Evolutionary conservation across 2,329 filamentous ascomycete species (phyloP).

Genomic region (Tolypocladium sp.): DNA sequence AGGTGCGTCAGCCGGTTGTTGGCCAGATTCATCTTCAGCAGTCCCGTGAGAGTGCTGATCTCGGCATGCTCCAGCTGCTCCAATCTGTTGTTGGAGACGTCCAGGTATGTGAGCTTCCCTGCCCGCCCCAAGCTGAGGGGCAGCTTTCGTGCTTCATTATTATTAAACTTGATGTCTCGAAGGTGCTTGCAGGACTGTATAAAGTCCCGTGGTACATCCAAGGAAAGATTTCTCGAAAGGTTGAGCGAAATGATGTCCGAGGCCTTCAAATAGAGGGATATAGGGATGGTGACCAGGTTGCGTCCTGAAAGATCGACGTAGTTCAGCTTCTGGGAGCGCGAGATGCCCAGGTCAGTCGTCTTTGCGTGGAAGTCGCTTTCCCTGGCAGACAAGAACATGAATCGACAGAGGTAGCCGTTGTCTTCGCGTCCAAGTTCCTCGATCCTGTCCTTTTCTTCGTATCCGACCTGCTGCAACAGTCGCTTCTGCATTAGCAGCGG

Average conservation of each 20-base stretch:
- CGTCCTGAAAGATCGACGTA: conserved; percentile 86
- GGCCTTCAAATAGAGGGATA: conserved; percentile 84
- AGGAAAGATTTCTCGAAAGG: conserved; percentile 80
- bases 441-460: conserved; percentile 74
- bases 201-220: conserved; percentile 93
- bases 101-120: conserved; percentile 73
- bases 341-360: conserved; percentile 68
- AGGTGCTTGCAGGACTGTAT: conserved; percentile 87
- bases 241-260: conserved; percentile 92
- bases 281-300: conserved; percentile 90
- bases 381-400: conserved; percentile 86
- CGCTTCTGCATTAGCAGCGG: conserved; percentile 88
- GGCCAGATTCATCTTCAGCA: conserved; percentile 84
- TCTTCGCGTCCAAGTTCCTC: conserved; percentile 94
- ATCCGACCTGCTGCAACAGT: conserved; percentile 84
- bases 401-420: conserved; percentile 92
- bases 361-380: conserved; percentile 68
- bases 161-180: conserved; percentile 90
- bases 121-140: conserved; percentile 79
- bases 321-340: conserved; percentile 81
- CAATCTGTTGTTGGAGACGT: conserved; percentile 89
- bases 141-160: conserved; percentile 82
- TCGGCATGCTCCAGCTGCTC: conserved; percentile 82
- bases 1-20: conserved; percentile 82
- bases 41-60: conserved; percentile 61